Evolutionary conservation across 2,329 filamentous ascomycete species (phyloP), one percentile per base, ranked within the genome.

Genomic region (Aaosphaeria pasadenensis): DNA sequence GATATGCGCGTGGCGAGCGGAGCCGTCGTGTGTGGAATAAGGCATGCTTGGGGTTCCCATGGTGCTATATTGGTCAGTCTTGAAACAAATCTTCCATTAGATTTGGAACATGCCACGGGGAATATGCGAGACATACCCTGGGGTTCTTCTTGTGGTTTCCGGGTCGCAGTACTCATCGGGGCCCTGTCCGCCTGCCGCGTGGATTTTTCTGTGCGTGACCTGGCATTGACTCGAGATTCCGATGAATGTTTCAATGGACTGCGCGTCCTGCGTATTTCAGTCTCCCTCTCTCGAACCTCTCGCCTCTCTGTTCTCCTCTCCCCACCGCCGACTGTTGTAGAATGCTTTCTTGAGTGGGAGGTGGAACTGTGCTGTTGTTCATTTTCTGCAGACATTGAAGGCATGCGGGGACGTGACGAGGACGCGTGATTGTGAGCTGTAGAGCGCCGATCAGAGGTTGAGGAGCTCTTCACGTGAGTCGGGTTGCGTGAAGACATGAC

Each of bases 11-110:
- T 85, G 2, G 90, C 89, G 42, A 95, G 75, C 2, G 92, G 92
- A 17, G 84, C 84, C 28, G 81, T 80, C 6, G 83, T 84, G 51
- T 83, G 81, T 42, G 88, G 82, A 49, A 91, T 76, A 24, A 97
- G 74, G 1, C 81, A 86, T 6, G 85, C 92, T 64, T 89, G 82
- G 0, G 94, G 92, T 47, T 84, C 85, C 94, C 94, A 97, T 62
- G 76, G 70, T 44, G 65, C 72, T 62, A 53, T 47, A 11, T 42
- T 43, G 11, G 70, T 56, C 50, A 55, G 43, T 13, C 17, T 24
- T 24, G 17, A 24, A 38, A 41, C 45, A 38, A 51, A 11, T 44
- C n/a, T 44, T 54, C 39, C 35, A 56, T 44, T 29, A 36, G 33
- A 9, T 36, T 9, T 36, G 7, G 32, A 31, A 33, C 31, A 41